phyloP scores from a whole-genome alignment of 306 rosid species.

The Quillaja saponaria region DNA sequence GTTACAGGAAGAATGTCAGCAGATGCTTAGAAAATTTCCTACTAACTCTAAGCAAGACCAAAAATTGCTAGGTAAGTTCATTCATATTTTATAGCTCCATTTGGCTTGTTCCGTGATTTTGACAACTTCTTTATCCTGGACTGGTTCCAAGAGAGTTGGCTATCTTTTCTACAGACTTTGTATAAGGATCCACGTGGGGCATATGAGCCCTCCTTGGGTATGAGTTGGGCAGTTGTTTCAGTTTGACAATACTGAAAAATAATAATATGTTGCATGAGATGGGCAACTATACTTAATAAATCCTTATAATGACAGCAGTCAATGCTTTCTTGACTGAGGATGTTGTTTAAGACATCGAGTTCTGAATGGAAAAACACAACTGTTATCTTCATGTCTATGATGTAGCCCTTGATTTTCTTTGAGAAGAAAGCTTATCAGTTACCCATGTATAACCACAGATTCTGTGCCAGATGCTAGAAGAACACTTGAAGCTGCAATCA shows the following conservation, averaged over 20 bases:
- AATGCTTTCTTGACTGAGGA: too few relatives aligned
- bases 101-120: too few relatives aligned
- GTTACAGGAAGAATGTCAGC: slow-evolving; percentile 71
- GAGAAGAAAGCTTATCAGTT: slow-evolving; percentile 28
- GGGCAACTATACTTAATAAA: too few relatives aligned
- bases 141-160: not conserved
- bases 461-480: slow-evolving; percentile 60
- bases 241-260: too few relatives aligned
- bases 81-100: not conserved
- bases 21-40: slow-evolving; percentile 58
- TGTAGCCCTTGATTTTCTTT: slow-evolving; percentile 8
- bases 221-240: not conserved
- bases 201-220: not conserved
- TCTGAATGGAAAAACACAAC: too few relatives aligned
- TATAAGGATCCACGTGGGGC: not conserved
- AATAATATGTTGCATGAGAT: too few relatives aligned
- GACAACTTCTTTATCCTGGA: slow-evolving; percentile 2
- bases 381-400: too few relatives aligned
- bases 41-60: slow-evolving; percentile 75
- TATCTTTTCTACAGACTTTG: not conserved
- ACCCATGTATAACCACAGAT: slow-evolving; percentile 44
- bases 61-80: slow-evolving; percentile 57
- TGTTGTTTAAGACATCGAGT: too few relatives aligned
- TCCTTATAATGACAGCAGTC: too few relatives aligned
- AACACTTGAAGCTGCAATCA: slow-evolving; percentile 69